Evolutionary conservation across 371 early-diverging fungal species (phyloP).

Genomic region (Thermomucor indicae-seudaticae): DNA sequence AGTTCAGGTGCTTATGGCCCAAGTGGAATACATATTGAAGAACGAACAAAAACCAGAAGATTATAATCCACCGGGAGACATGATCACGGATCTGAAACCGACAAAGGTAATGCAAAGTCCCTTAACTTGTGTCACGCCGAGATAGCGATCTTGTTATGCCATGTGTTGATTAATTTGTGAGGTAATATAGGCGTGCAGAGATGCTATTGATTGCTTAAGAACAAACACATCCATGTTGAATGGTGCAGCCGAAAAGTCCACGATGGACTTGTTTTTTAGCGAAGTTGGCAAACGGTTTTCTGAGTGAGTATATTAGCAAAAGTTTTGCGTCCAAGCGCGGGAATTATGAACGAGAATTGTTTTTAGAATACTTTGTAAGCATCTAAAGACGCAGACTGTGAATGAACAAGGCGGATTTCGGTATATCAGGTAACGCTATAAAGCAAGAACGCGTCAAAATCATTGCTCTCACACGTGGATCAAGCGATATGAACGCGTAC

Average conservation of each 20-base stretch:
- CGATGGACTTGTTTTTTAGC: constrained; percentile 86
- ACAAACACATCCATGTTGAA: constrained; percentile 69
- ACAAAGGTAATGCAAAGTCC: constrained; percentile 60
- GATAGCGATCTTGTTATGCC: neutral
- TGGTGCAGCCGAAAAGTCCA: constrained; percentile 78
- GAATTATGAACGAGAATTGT: neutral
- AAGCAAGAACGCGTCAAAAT: neutral
- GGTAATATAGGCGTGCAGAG: constrained; percentile 54
- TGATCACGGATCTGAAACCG: constrained; percentile 54
- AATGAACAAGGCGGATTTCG: constrained; percentile 78
- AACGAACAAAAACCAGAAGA: constrained; percentile 61
- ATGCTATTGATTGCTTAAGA: constrained; percentile 75
- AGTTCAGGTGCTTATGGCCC: constrained; percentile 62
- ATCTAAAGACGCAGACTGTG: constrained; percentile 75
- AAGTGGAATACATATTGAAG: constrained; percentile 70
- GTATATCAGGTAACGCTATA: constrained; percentile 58
- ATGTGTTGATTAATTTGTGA: too few relatives aligned
- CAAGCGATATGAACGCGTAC: constrained; percentile 86
- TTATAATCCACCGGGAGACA: constrained; percentile 60
- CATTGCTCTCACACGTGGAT: neutral
- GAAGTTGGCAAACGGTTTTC: constrained; percentile 88
- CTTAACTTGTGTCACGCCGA: neutral
- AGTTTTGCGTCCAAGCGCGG: neutral
- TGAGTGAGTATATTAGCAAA: constrained; percentile 48
- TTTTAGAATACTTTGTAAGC: constrained; percentile 64